Percentiles rank a stretch among this genome's conserved stretches.
These are phyloP conservation scores for Cyberlindnera samutprakarnensis DNA, from an alignment of 805 yeast species.

Conservation along the genomic window DNA sequence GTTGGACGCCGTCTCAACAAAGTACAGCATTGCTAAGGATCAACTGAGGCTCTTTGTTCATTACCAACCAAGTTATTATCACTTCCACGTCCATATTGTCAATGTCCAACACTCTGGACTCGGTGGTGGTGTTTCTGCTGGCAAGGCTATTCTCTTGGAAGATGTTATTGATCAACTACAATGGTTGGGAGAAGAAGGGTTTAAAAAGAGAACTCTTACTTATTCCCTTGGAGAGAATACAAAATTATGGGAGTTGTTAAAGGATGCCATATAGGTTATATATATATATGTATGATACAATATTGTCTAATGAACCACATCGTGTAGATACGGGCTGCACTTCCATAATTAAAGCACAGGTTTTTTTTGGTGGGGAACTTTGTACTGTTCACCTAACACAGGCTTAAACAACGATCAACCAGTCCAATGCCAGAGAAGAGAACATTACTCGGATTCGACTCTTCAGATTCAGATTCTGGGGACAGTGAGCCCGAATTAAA, in stretches of 20 bases:
- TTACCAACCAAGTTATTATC: slow-evolving; percentile 94
- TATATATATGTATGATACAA: too few species aligned
- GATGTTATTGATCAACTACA: slow-evolving; percentile 71
- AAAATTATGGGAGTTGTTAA: slow-evolving; percentile 47
- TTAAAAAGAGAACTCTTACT: slow-evolving; percentile 46
- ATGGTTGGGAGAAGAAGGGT: slow-evolving; percentile 49
- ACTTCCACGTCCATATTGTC: slow-evolving; percentile 88
- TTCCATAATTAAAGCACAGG: neutral
- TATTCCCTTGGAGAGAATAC: slow-evolving; percentile 74
- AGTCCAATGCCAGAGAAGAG: too few species aligned
- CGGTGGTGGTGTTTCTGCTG: slow-evolving; percentile 60
- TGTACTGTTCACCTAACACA: too few species aligned
- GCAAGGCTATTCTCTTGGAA: slow-evolving; percentile 76
- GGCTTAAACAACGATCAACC: too few species aligned
- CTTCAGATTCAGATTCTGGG: too few species aligned
- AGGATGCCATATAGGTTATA: neutral
- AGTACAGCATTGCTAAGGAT: slow-evolving; percentile 41
- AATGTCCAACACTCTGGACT: slow-evolving; percentile 62
- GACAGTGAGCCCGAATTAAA: too few species aligned
- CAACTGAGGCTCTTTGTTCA: slow-evolving; percentile 76
- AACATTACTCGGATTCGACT: slow-evolving; percentile 4
- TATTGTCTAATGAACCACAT: too few species aligned
- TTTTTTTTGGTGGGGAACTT: too few species aligned
- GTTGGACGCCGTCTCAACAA: slow-evolving; percentile 35
- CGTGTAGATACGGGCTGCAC: too few species aligned